Percentiles rank a stretch among this genome's conserved stretches.
Evolutionary conservation across 2,329 filamentous ascomycete genomes (phyloP).

Genomic region (Scedosporium apiospermum): DNA sequence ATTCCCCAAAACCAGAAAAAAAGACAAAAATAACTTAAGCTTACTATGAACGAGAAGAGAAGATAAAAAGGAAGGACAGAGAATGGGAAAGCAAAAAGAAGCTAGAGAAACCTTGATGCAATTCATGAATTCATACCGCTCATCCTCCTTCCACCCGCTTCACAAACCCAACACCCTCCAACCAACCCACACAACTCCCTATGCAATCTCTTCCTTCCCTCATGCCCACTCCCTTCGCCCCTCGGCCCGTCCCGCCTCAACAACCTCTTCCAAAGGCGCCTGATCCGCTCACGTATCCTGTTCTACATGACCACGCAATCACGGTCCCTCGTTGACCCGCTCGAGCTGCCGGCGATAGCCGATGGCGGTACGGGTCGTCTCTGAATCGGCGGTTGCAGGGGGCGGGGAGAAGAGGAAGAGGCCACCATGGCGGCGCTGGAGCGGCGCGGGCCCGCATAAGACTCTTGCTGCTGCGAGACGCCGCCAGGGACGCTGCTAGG

Average conservation of each 20-base stretch:
- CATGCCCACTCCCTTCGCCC: not conserved
- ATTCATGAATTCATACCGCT: not conserved
- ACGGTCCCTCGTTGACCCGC: slow-evolving; percentile 15
- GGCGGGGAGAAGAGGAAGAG: too few species aligned
- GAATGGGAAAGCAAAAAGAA: not conserved
- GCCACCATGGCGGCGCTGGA: slow-evolving; percentile 7
- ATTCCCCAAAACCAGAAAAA: too few species aligned
- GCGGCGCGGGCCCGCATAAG: slow-evolving; percentile 13
- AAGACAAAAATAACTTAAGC: too few species aligned
- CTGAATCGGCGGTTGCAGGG: not conserved
- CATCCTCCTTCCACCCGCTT: not conserved
- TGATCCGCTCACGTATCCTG: slow-evolving; percentile 5
- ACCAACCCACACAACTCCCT: not conserved
- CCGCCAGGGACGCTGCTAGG: slow-evolving; percentile 26
- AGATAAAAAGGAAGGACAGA: not conserved
- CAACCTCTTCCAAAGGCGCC: not conserved
- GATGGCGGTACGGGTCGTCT: slow-evolving; percentile 13
- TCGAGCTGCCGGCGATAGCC: slow-evolving; percentile 11
- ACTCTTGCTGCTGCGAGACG: slow-evolving; percentile 7
- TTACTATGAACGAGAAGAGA: too few species aligned
- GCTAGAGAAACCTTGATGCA: not conserved
- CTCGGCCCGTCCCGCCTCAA: not conserved
- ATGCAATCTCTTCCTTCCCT: not conserved
- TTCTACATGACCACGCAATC: slow-evolving; percentile 39
- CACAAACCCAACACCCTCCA: not conserved